A percentile compares a stretch with the other conserved stretches of the same genome.
These are phyloP conservation scores for Gynochthodes officinalis DNA, from an alignment of 257 asterid genomes.

Conservation along the genomic window DNA sequence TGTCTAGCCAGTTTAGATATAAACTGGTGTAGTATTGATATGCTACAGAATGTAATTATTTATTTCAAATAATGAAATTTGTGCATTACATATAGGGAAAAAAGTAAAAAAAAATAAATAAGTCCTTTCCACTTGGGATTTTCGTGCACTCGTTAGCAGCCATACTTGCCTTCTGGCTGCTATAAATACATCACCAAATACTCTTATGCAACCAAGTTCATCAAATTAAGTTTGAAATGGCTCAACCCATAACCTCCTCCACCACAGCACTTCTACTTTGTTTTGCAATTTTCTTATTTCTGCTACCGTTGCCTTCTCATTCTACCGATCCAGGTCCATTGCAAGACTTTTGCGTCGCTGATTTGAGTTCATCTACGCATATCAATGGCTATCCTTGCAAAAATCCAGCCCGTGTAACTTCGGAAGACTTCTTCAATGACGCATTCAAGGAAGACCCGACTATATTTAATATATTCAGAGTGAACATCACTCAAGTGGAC, in stretches of 20 bases:
- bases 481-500: neutral
- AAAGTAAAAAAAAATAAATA: too few relatives aligned
- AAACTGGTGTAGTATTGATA: too few relatives aligned
- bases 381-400: slow-evolving; percentile 15
- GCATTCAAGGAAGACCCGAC: neutral
- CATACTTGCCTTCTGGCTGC: too few relatives aligned
- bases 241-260: neutral
- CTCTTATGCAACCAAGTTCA: too few relatives aligned
- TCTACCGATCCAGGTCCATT: neutral
- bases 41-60: too few relatives aligned
- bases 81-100: too few relatives aligned
- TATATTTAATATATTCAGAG: neutral
- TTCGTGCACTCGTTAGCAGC: too few relatives aligned
- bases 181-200: too few relatives aligned
- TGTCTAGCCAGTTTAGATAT: too few relatives aligned
- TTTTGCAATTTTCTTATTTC: neutral
- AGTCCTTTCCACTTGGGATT: too few relatives aligned
- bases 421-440: slow-evolving; percentile 11
- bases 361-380: neutral
- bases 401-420: neutral
- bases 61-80: too few relatives aligned
- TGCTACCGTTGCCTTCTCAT: neutral
- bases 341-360: slow-evolving; percentile 1
- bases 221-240: too few relatives aligned
- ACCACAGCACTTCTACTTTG: neutral